Conservation (phyloP, 768 basidiomycete species). For the Paxillus ammoniavirescens region DNA sequence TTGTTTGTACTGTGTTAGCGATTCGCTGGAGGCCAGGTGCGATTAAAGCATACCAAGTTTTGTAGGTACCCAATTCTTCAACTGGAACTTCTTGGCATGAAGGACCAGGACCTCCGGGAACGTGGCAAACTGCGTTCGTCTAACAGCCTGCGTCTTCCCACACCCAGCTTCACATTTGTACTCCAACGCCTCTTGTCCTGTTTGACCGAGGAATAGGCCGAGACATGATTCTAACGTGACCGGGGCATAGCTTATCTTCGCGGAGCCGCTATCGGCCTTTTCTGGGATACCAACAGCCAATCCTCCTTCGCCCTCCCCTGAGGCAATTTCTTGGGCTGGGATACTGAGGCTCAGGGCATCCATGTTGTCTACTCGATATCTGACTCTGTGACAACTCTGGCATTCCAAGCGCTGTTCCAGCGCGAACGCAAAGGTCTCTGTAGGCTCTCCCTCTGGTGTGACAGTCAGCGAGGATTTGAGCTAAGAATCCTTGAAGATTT, state of each 20-base stretch:
- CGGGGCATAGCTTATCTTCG: constrained; percentile 61
- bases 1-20: neutral
- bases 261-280: neutral
- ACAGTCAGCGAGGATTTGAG: neutral
- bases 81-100: constrained; percentile 91
- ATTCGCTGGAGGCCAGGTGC: neutral
- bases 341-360: constrained; percentile 84
- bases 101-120: constrained; percentile 88
- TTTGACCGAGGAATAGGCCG: constrained; percentile 41
- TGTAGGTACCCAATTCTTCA: constrained; percentile 94
- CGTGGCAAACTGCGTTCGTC: constrained; percentile 74
- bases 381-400: constrained; percentile 68
- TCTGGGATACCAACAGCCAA: neutral
- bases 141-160: constrained; percentile 63
- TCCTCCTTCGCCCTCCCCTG: constrained; percentile 7
- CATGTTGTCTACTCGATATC: constrained; percentile 74
- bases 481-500: neutral
- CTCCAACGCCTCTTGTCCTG: constrained; percentile 66
- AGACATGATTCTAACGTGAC: constrained; percentile 65
- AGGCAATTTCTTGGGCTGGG: constrained; percentile 48
- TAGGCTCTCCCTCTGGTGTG: constrained; percentile 51
- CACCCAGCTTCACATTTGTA: constrained; percentile 79
- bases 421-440: constrained; percentile 74
- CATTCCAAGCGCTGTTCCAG: constrained; percentile 90
- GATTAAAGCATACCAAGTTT: constrained; percentile 71